Base-by-base conservation (phyloP, 805 yeast genomes). In the Cyberlindnera americana region DNA sequence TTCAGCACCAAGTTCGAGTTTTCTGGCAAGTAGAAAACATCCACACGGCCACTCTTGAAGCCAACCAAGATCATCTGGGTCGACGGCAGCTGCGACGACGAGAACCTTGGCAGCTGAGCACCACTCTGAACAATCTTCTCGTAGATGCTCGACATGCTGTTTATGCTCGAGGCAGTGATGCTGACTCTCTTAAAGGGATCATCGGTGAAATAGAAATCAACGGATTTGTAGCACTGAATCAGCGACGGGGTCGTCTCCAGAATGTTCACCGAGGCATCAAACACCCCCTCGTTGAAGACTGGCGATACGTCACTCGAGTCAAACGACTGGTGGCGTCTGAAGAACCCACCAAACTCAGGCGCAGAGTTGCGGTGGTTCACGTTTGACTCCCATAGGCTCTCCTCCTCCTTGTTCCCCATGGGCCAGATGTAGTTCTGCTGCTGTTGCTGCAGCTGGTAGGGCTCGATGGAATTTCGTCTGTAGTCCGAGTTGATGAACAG, bases 21-120 rank as follows among this genome's bases (percentile, higher is more conserved):
- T 12, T 49, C 55, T 19, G 87, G 78, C 16, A 81, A 61, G 54
- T 76, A 78, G 53, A 83, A 87, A 8, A 86, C 87, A 60, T 88
- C 96, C 40, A 81, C 64, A 30, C 96, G 69, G 8, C 88, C 86
- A 21, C 82, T 78, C 59, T 89, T 88, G 65, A 88, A 88, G 40
- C 81, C 79, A 29, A 87, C 84, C 32, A 83, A 62, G 25, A 78
- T 74, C 40, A 85, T 67, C 43, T 64, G 66, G 9, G 56, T 48
- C 4, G 52, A 46, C 19, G 60, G 53, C 21, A 56, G 37, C 29
- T 51, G 52, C 1, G 55, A 31, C 14, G 44, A 42, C 19, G 50
- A 44, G 38, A 49, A 49, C 19, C 52, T 38, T 26, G 59, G 59
- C 4, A 54, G 31, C 24, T 47, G 54, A 8, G 48, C 49, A 16